These are phyloP conservation scores for Mucor piriformis DNA, from an alignment of 371 early-diverging fungal genomes.

Conservation along the genomic window DNA sequence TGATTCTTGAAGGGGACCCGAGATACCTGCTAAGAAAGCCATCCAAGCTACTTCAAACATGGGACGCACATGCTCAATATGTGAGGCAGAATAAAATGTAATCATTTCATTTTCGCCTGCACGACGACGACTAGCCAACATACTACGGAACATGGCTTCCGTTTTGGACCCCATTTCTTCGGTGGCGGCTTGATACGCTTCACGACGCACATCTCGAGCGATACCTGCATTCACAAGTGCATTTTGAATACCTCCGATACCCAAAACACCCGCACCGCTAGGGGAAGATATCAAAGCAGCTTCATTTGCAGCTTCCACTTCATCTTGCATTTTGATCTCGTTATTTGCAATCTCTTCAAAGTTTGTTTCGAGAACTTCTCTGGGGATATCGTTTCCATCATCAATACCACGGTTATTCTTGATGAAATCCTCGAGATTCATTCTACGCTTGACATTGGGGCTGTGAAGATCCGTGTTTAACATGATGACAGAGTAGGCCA, in stretches of 20 bases:
- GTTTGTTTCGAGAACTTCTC: constrained; percentile 67
- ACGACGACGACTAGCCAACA: constrained; percentile 49
- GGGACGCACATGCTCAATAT: constrained; percentile 86
- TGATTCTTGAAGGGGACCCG: constrained; percentile 84
- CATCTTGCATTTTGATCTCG: constrained; percentile 94
- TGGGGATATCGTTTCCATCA: constrained; percentile 79
- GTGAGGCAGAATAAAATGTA: constrained; percentile 71
- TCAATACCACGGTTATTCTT: constrained; percentile 95
- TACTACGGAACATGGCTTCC: constrained; percentile 57
- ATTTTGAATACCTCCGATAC: constrained; percentile 50
- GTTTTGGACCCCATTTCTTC: constrained; percentile 64
- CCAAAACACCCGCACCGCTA: constrained; percentile 31
- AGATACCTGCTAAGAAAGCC: constrained; percentile 82
- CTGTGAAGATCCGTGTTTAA: constrained; percentile 97
- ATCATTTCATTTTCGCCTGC: constrained; percentile 50
- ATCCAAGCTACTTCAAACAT: constrained; percentile 96
- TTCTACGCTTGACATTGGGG: constrained; percentile 87
- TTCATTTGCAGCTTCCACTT: constrained; percentile 59
- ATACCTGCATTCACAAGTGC: constrained; percentile 54
- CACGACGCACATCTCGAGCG: constrained; percentile 51
- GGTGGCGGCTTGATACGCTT: constrained; percentile 55
- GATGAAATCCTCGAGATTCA: constrained; percentile 92
- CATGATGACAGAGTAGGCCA: constrained; percentile 94
- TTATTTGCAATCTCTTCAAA: constrained; percentile 83
- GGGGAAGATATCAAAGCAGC: constrained; percentile 29